Conservation (phyloP, 2,329 filamentous ascomycete genomes). For the Colletotrichum cereale region DNA sequence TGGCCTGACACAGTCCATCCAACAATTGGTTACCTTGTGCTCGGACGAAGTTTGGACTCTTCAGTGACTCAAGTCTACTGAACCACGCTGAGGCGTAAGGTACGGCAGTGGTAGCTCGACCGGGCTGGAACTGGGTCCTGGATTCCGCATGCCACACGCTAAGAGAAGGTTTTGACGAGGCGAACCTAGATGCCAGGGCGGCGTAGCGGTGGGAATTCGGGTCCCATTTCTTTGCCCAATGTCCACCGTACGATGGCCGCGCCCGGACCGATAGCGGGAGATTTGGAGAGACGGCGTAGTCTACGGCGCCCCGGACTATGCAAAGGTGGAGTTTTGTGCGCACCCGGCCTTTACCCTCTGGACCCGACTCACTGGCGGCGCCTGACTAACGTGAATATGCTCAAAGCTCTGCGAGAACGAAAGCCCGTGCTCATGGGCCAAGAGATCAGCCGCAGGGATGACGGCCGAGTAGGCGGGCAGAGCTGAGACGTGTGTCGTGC, state of each 20-base stretch:
- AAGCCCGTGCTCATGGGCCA: background rate
- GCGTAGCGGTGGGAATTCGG: slow-evolving; percentile 6
- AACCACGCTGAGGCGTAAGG: slow-evolving; percentile 13
- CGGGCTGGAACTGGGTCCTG: slow-evolving; percentile 31
- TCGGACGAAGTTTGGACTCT: slow-evolving; percentile 38
- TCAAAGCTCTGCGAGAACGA: background rate
- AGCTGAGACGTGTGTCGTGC: slow-evolving; percentile 22
- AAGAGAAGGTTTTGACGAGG: slow-evolving; percentile 22
- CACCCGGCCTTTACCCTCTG: background rate
- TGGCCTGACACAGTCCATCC: slow-evolving; percentile 2
- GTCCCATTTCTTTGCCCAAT: background rate
- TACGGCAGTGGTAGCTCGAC: slow-evolving; percentile 4
- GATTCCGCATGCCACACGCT: slow-evolving; percentile 18
- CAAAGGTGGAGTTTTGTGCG: slow-evolving; percentile 18
- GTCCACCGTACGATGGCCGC: slow-evolving; percentile 2
- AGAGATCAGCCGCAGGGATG: slow-evolving; percentile 15
- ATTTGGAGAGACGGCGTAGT: slow-evolving; percentile 4
- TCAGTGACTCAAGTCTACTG: background rate
- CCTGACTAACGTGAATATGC: background rate
- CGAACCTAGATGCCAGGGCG: slow-evolving; percentile 24
- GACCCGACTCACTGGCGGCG: background rate
- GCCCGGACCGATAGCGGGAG: slow-evolving; percentile 24
- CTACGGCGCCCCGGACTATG: slow-evolving; percentile 3
- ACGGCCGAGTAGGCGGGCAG: background rate
- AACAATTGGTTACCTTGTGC: slow-evolving; percentile 10